Evolutionary conservation across 768 basidiomycete genomes (phyloP), one percentile per base, ranked within the genome.

Genomic region (Jaapia argillacea): DNA sequence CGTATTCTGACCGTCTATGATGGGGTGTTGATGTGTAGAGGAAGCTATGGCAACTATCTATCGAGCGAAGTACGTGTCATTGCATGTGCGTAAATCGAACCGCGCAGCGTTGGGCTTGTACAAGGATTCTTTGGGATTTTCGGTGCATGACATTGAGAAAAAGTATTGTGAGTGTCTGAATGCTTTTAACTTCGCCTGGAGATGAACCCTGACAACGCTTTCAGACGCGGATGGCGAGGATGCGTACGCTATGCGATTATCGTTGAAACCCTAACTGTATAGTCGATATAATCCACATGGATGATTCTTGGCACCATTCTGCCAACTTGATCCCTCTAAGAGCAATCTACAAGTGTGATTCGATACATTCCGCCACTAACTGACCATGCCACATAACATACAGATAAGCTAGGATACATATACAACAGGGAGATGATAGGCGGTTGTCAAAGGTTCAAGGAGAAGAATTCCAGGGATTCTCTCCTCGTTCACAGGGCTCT

Each of bases 21-120:
- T 33, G 10, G 28, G 10, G 28, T 16, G 28, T 33, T 16, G 28
- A 33, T 23, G 21, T n/a, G n/a, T 55, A 93, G 93, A 97, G 61
- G 80, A 89, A 48, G 88, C 93, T 1, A 97, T 98, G 93, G 71
- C 76, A 12, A 75, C 77, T 1, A 73, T 89, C n/a, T 94, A 93
- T 67, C 74, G 77, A 26, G 92, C 91, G 0, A 62, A 78, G 14
- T 85, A 81, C 52, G 87, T 92, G 16, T 88, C 87, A 0, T 66
- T 98, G 18, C 92, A 97, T 52, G 93, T 98, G 23, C 75, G 94
- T 37, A 87, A 90, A 63, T 90, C 89, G n/a, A 97, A 98, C 57
- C 79, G 85, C 44, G 90, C 93, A 0, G 93, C 94, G 1, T 77
- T 97, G 36, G 77, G 74, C 7, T 67, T 97, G 42, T 98, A 97